Evolutionary conservation across 1,284 basidiomycete genomes (phyloP).

Genomic region (Ustilago hordei): DNA sequence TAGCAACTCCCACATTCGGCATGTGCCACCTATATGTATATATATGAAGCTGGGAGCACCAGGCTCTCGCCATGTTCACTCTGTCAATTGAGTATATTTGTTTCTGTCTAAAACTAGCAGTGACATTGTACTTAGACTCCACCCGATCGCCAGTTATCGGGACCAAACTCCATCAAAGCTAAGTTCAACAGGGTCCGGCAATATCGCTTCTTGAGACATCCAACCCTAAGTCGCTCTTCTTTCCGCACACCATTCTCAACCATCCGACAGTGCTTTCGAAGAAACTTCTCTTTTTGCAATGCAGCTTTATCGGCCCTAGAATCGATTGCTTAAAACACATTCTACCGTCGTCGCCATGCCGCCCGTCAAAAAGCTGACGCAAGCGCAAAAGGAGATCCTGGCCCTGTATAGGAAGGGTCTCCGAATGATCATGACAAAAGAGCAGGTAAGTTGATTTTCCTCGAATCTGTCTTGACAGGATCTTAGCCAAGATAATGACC

Average conservation of each 20-base stretch:
- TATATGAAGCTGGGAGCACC: no score
- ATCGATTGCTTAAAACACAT: not conserved
- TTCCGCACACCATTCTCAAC: not conserved
- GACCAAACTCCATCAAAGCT: not conserved
- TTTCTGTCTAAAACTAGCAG: no score
- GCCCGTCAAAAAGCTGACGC: constrained; percentile 39
- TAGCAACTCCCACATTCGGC: no score
- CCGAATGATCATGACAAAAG: constrained; percentile 61
- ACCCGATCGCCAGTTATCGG: no score
- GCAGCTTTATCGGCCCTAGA: not conserved
- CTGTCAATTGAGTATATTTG: no score
- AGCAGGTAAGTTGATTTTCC: constrained; percentile 45
- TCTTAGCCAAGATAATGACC: not conserved
- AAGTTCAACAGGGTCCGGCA: constrained; percentile 5
- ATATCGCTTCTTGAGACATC: not conserved
- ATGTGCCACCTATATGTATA: no score
- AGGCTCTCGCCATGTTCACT: no score
- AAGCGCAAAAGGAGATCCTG: constrained; percentile 60
- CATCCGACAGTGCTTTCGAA: not conserved
- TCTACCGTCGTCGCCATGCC: constrained; percentile 21
- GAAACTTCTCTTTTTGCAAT: not conserved
- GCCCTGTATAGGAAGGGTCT: constrained; percentile 61
- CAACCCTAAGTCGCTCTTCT: not conserved
- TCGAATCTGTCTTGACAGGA: not conserved
- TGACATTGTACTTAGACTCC: no score